Evolutionary conservation across 441 rosid species (phyloP), one percentile per base, ranked within the genome.

Genomic region (Viola pubescens): DNA sequence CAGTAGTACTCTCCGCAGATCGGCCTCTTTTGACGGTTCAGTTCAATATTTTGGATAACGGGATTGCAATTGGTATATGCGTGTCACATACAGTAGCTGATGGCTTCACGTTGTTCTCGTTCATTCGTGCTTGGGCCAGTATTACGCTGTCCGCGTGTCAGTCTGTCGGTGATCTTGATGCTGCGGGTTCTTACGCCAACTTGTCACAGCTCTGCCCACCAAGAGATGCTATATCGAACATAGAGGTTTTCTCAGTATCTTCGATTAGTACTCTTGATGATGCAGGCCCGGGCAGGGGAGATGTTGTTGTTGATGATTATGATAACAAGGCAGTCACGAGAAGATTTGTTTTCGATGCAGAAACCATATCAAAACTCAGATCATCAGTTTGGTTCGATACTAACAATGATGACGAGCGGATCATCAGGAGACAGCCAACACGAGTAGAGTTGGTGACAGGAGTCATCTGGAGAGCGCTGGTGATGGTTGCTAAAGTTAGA

Each of bases 41-140:
- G 39, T 37, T 37, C 41, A 53, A 53, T 42, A 53, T 34, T 13
- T 53, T 53, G 10, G 56, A 53, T 7, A 8, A 42, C 0, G 56
- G 56, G 42, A 12, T 53, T n/a, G 42, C 56, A n/a, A 53, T 53
- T 53, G 42, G 42, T 11, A 8, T 53, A 0, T 53, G 42, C 3
- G 42, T 53, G 10, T 34, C 56, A 37, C 56, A 37, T 38, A 52
- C 14, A n/a, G 56, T 37, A n/a, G 13, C 56, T 4, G 56, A 53
- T 53, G 56, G 40, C 34, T 26, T 7, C 9, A 14, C 55, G 5
- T 4, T 16, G 3, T 52, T 52, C 11, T 3, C 38, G 5, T 52
- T 52, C 55, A 26, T 52, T 4, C 9, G 11, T 19, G 5, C 41
- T 10, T 52, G 55, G 55, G 55, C 55, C 4, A 34, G 11, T 7